Percentiles rank a stretch among this genome's conserved stretches.
These are phyloP conservation scores for Houttuynia cordata DNA, from an alignment of 164 flowering plant genomes.

Conservation along the genomic window DNA sequence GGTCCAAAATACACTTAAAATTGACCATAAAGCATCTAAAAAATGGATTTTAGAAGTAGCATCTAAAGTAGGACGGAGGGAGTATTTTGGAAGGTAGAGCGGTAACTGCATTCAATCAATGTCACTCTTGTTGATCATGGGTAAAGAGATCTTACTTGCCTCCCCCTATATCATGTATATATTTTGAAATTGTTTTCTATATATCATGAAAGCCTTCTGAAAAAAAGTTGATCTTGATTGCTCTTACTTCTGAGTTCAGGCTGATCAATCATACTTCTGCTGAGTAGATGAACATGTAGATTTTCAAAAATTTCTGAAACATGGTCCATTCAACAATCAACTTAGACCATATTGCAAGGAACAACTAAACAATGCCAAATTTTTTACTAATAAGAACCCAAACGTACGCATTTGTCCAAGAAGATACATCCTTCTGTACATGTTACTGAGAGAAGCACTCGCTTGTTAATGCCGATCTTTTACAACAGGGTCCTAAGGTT, in stretches of 20 bases:
- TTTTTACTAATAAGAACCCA: slow-evolving; percentile 51
- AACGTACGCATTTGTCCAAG: slow-evolving; percentile 29
- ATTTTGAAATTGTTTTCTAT: too few relatives aligned
- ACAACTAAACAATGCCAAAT: slow-evolving; percentile 40
- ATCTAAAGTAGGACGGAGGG: too few relatives aligned
- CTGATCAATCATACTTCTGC: slow-evolving; percentile 13
- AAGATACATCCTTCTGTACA: not conserved
- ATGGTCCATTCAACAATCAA: slow-evolving; percentile 55
- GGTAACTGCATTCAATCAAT: slow-evolving; percentile 76
- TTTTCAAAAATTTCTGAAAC: slow-evolving; percentile 59
- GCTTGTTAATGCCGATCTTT: not conserved
- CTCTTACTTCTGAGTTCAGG: not conserved
- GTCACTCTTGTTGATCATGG: slow-evolving; percentile 58
- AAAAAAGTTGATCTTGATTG: not conserved
- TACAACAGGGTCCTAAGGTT: slow-evolving; percentile 45
- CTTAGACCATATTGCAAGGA: slow-evolving; percentile 53
- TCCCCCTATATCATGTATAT: not conserved
- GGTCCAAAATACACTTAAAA: too few relatives aligned
- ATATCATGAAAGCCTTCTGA: too few relatives aligned
- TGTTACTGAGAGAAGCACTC: too few relatives aligned
- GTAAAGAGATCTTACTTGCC: slow-evolving; percentile 25
- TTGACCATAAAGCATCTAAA: too few relatives aligned
- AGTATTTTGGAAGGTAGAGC: slow-evolving; percentile 86
- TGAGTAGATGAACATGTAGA: slow-evolving; percentile 49
- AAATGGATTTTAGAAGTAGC: too few relatives aligned